Evolutionary conservation across 129 eudicot genomes (phyloP), one percentile per base, ranked within the genome.

Genomic region (Helianthus tuberosus): DNA sequence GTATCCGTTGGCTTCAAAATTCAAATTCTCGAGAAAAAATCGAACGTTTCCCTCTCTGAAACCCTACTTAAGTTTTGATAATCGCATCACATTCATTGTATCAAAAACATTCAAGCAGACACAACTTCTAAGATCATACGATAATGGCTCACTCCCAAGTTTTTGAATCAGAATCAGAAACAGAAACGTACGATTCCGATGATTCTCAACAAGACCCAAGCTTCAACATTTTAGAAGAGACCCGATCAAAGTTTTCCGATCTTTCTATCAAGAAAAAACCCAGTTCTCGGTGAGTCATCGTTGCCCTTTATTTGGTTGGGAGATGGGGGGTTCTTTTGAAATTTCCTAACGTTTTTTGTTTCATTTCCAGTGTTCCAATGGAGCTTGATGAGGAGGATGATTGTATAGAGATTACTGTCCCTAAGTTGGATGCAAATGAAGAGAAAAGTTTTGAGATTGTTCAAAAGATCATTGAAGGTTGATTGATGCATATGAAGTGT

Each of bases 201-300:
- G 92, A 91, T 70, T 91, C 92, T 5, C 81, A 73, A 64, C 73
- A 81, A 8, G 96, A 86, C 35, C 96, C 97, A 29, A 76, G 35
- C 65, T 91, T 84, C 57, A 81, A 81, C 53, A 48, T 75, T 55
- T 72, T 84, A 27, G 87, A 84, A 66, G 84, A 80, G 55, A 79
- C 89, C 62, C 86, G 55, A 60, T 80, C 86, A 12, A 79, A 41
- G 0, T 39, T 92, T 3, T 92, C 98, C 11, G 63, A 73, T 25
- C 82, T 92, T 39, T 87, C 93, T 12, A 80, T 89, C 77, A 79
- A 75, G 47, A 76, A 70, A 50, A 86, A 78, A 67, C 14, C 82
- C 54, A 83, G 48, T 14, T 47, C 80, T 62, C 74, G 87, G 93
- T 89, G 47, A 17, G 60, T 13, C 41, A 8, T 36, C 43, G 2